Evolutionary conservation across 1,139 yeast genomes (phyloP).

Genomic region (Candida sojae): DNA sequence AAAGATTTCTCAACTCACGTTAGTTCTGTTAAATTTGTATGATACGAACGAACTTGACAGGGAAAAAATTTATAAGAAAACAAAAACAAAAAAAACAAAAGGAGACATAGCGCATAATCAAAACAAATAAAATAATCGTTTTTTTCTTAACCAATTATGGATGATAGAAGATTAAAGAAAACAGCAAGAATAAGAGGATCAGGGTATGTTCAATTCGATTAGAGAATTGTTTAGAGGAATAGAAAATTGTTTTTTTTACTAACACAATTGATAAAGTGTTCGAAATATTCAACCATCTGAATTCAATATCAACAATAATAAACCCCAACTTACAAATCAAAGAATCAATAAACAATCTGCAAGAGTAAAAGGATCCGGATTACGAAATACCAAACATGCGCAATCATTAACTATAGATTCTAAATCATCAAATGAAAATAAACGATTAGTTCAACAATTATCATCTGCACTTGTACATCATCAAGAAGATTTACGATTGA

Average conservation of each 20-base stretch:
- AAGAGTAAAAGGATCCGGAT: conserved; percentile 42
- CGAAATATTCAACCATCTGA: conserved; percentile 13
- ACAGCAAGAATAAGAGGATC: conserved; percentile 42
- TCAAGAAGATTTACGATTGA: conserved; percentile 4
- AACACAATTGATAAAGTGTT: not conserved
- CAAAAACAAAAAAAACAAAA: not conserved
- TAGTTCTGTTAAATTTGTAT: too few species aligned
- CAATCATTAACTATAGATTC: conserved; percentile 2
- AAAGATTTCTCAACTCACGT: not conserved
- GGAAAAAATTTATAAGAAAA: too few species aligned
- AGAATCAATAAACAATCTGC: conserved; percentile 23
- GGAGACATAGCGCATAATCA: not conserved
- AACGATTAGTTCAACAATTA: conserved; percentile 5
- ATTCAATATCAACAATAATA: not conserved
- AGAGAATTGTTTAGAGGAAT: too few species aligned
- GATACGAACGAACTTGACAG: too few species aligned
- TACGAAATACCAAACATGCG: conserved; percentile 17
- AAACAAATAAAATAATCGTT: not conserved
- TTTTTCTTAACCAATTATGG: conserved; percentile 1
- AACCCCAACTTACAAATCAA: conserved; percentile 2
- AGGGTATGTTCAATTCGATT: conserved; percentile 31
- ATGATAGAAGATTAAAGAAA: conserved; percentile 21
- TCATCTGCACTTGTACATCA: conserved; percentile 2
- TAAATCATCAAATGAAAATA: not conserved
- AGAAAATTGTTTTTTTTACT: too few species aligned